phyloP scores from a whole-genome alignment of 345 rosid genomes.

The Rhizophora mangle region DNA sequence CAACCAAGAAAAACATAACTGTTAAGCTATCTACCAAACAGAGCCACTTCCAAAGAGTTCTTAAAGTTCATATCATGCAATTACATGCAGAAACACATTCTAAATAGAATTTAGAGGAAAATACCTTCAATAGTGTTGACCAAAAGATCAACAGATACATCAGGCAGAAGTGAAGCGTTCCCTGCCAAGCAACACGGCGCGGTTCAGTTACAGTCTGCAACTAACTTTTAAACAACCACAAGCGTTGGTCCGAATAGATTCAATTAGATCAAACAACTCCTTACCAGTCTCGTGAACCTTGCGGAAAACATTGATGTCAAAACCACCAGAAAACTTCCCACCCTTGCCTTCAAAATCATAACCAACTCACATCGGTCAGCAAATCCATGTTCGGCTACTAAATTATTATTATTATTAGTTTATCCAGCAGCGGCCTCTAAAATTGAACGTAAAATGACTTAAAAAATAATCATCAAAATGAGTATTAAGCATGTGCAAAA shows the following conservation, averaged over 20 bases:
- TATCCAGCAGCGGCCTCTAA: no score
- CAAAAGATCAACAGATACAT: constrained; percentile 75
- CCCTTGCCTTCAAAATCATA: constrained; percentile 53
- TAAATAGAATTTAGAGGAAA: neutral
- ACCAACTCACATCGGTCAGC: neutral
- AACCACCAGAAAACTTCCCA: constrained; percentile 90
- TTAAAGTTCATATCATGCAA: neutral
- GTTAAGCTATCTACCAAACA: neutral
- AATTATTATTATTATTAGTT: neutral
- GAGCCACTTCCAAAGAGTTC: neutral
- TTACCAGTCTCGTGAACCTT: constrained; percentile 73
- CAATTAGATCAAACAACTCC: constrained; percentile 6
- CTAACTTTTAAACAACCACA: neutral
- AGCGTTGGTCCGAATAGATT: no score
- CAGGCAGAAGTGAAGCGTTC: constrained; percentile 66
- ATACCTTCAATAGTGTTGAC: constrained; percentile 78
- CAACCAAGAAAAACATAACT: no score
- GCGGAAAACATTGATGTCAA: constrained; percentile 78
- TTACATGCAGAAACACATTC: neutral
- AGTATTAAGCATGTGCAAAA: neutral
- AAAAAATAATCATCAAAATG: neutral
- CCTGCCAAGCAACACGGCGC: constrained; percentile 39
- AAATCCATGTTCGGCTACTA: neutral
- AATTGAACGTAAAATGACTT: neutral
- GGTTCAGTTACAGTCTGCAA: neutral